phyloP scores from a whole-genome alignment of 2,329 filamentous ascomycete species.

The Aspergillus nomiae region DNA sequence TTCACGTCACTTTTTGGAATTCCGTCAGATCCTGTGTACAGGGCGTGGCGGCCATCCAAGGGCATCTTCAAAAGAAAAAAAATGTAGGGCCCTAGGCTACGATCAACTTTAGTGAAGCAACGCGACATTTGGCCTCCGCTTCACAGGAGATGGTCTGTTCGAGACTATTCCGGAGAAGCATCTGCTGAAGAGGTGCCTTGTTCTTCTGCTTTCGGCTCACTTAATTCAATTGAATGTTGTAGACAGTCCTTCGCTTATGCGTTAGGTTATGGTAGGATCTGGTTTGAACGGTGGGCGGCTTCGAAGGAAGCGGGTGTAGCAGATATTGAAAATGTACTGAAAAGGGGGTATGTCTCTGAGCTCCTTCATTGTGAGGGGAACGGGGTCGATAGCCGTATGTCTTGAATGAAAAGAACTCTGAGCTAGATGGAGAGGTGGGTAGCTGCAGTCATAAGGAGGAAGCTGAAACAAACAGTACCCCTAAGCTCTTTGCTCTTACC shows the following conservation, averaged over 20 bases:
- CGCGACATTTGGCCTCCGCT: not conserved
- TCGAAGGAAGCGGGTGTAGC: not conserved
- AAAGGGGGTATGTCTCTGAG: not conserved
- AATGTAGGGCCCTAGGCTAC: not conserved
- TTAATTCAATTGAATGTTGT: not conserved
- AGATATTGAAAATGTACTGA: not conserved
- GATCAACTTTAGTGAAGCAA: not conserved
- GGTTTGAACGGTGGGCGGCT: not conserved
- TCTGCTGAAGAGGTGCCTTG: not conserved
- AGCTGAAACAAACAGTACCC: not conserved
- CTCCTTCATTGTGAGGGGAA: too few species aligned
- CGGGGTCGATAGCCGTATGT: not conserved
- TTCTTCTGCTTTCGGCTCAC: not conserved
- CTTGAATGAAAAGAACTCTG: not conserved
- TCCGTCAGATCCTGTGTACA: not conserved
- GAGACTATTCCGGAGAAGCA: not conserved
- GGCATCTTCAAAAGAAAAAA: not conserved
- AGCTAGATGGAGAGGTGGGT: not conserved
- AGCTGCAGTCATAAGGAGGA: not conserved
- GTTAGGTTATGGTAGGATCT: not conserved
- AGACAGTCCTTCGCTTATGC: not conserved
- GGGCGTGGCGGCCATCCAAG: not conserved
- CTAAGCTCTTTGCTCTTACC: not conserved
- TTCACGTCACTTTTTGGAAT: not conserved
- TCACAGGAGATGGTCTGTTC: too few species aligned